Conservation (phyloP, 1,284 basidiomycete genomes). For the Inonotus obliquus region DNA sequence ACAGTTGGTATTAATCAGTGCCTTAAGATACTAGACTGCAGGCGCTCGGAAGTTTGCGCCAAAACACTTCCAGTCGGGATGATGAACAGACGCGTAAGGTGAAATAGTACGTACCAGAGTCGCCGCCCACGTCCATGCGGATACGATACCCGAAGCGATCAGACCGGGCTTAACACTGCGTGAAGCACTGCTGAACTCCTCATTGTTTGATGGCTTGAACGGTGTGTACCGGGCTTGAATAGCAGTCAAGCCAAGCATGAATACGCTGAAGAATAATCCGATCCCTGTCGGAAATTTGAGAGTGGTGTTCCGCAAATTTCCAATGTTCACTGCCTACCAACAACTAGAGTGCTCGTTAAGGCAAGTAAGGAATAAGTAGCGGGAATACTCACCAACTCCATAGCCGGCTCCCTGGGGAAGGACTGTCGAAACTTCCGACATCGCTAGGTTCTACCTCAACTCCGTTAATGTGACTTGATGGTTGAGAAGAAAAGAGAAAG, state of each 20-base stretch:
- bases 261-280: conserved; percentile 75
- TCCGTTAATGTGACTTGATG: neutral
- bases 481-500: neutral
- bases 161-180: conserved; percentile 83
- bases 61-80: neutral
- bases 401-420: conserved; percentile 73
- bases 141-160: conserved; percentile 87
- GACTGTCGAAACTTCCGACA: conserved; percentile 25
- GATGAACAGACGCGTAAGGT: conserved; percentile 1
- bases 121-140: conserved; percentile 82
- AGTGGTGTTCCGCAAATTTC: neutral
- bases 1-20: conserved; percentile 19
- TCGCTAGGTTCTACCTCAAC: neutral
- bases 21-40: neutral
- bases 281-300: conserved; percentile 46
- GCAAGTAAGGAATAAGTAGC: neutral
- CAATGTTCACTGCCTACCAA: conserved; percentile 35
- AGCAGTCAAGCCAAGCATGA: conserved; percentile 70
- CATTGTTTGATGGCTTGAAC: conserved; percentile 64
- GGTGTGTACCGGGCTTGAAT: conserved; percentile 70
- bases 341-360: conserved; percentile 31
- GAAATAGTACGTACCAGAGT: conserved; percentile 45
- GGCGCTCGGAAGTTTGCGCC: neutral
- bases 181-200: conserved; percentile 83
- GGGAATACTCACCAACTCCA: conserved; percentile 64